Evolutionary conservation across 2,329 filamentous ascomycete species (phyloP).

Genomic region (Aspergillus tubingensis): DNA sequence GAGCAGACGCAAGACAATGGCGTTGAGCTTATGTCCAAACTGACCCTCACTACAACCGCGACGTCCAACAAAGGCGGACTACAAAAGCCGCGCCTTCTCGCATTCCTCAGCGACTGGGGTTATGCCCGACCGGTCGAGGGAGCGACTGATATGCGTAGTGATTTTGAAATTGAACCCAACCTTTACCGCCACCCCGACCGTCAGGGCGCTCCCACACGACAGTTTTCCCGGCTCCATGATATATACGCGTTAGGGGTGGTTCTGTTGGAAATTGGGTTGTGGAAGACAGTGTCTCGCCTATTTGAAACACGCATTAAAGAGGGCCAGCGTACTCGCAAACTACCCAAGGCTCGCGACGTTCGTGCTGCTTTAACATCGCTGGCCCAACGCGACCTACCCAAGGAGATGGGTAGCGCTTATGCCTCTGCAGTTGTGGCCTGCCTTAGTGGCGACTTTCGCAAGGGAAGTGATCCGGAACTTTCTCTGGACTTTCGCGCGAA

Average conservation of each 20-base stretch:
- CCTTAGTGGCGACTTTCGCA: conserved; percentile 24
- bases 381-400: conserved; percentile 23
- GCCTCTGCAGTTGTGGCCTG: conserved; percentile 27
- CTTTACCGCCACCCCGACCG: conserved; percentile 36
- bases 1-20: conserved; percentile 11
- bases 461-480: conserved; percentile 23
- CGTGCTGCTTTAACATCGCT: conserved; percentile 21
- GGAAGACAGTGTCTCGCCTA: conserved; percentile 31
- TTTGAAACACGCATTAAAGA: conserved; percentile 28
- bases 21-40: conserved; percentile 8
- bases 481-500: conserved; percentile 29
- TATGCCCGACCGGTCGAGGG: conserved; percentile 27
- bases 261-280: conserved; percentile 41
- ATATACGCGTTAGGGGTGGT: conserved; percentile 44
- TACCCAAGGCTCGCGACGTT: conserved; percentile 26
- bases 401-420: conserved; percentile 30
- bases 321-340: conserved; percentile 22
- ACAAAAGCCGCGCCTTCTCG: conserved; percentile 8
- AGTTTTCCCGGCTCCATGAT: conserved; percentile 37
- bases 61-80: background rate
- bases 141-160: conserved; percentile 26
- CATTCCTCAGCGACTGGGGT: conserved; percentile 31
- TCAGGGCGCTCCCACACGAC: conserved; percentile 30
- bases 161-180: conserved; percentile 30
- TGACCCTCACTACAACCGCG: background rate